Conservation (phyloP, 106 monocot species). For the Vanilla planifolia region DNA sequence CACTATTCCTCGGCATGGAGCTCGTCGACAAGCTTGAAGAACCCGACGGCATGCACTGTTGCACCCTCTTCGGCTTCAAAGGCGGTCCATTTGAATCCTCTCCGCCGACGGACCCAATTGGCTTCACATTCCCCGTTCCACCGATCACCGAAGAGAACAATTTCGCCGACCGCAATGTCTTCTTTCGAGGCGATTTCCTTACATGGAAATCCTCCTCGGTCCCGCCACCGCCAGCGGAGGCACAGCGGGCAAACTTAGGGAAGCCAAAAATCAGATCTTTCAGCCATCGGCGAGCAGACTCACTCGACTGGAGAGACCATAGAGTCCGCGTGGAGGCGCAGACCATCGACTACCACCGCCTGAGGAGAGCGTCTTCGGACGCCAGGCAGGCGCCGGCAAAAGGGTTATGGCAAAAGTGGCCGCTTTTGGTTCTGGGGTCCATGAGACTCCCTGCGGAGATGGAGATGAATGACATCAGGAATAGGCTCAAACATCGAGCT, state of each 20-base stretch:
- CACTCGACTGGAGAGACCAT: background rate
- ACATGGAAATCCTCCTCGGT: background rate
- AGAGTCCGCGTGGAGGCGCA: background rate
- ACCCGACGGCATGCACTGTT: background rate
- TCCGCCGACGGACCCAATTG: background rate
- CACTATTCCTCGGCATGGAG: background rate
- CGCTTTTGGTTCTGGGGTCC: conserved; percentile 17
- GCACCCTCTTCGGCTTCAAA: background rate
- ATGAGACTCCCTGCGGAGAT: conserved; percentile 31
- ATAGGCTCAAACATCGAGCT: conserved; percentile 10
- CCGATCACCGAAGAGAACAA: background rate
- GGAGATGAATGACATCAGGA: conserved; percentile 38
- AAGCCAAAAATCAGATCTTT: background rate
- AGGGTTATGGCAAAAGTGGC: conserved; percentile 19
- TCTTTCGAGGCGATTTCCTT: conserved; percentile 8
- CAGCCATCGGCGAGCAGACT: background rate
- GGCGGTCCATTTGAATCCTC: background rate
- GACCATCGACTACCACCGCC: conserved; percentile 6
- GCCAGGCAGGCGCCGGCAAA: background rate
- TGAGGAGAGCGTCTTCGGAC: conserved; percentile 7
- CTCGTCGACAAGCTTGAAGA: background rate
- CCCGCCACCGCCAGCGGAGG: background rate
- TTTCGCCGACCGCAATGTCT: conserved; percentile 14
- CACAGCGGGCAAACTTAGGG: background rate
- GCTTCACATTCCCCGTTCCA: conserved; percentile 6